These are phyloP conservation scores for Ceratonia siliqua DNA, from an alignment of 306 rosid species.

Conservation along the genomic window DNA sequence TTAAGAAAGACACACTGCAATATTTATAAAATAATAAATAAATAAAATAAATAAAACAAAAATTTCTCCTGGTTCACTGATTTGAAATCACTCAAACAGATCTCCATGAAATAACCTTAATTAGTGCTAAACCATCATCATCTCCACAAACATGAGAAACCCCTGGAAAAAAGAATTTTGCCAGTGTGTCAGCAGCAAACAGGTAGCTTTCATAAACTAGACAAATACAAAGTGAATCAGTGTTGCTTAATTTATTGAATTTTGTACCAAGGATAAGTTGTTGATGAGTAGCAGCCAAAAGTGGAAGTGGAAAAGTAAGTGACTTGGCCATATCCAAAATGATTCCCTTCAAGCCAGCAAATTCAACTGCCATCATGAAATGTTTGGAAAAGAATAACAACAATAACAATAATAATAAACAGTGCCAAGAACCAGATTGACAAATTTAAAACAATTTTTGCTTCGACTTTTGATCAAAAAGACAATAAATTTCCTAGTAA, in stretches of 20 bases:
- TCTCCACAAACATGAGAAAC: conserved; percentile 49
- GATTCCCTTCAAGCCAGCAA: conserved; percentile 56
- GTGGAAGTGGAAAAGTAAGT: conserved; percentile 84
- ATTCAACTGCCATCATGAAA: conserved; percentile 18
- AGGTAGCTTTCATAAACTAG: conserved; percentile 30
- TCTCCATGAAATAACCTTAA: conserved; percentile 55
- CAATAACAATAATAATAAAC: conserved; percentile 12
- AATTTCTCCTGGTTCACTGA: conserved; percentile 6
- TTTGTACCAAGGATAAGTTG: conserved; percentile 79
- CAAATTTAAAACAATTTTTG: conserved; percentile 20
- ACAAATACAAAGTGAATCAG: conserved; percentile 25
- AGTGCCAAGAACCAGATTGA: neutral
- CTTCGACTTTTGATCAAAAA: neutral
- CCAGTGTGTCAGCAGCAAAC: conserved; percentile 31
- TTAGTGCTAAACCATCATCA: conserved; percentile 46
- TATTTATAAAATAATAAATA: neutral
- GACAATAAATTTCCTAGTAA: neutral
- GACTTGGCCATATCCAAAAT: conserved; percentile 77
- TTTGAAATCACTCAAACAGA: conserved; percentile 33
- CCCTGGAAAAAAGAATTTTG: conserved; percentile 57
- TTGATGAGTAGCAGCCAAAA: conserved; percentile 80
- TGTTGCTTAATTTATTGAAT: conserved; percentile 23
- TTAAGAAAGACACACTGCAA: conserved; percentile 9
- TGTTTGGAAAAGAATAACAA: conserved; percentile 28
- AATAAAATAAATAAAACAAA: neutral